These are phyloP conservation scores for Penicillium ucsense DNA, from an alignment of 495 filamentous ascomycete genomes.

Conservation along the genomic window DNA sequence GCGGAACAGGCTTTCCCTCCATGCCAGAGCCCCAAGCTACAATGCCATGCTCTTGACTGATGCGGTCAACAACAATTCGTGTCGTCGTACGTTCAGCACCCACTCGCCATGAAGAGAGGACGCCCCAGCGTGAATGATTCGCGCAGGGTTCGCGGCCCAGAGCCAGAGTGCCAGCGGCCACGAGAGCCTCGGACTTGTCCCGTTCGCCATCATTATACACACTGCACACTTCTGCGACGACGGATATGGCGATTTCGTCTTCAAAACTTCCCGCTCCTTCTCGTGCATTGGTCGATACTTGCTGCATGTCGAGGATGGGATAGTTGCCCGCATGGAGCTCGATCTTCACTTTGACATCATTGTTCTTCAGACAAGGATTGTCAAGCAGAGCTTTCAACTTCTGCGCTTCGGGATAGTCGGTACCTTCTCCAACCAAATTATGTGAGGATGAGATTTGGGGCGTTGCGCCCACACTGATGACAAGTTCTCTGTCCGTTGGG, in stretches of 20 bases:
- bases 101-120: constrained; percentile 52
- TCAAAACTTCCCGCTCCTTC: constrained; percentile 27
- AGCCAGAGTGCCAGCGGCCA: constrained; percentile 62
- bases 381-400: constrained; percentile 14
- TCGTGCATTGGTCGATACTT: constrained; percentile 61
- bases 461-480: constrained; percentile 71
- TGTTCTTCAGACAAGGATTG: constrained; percentile 4
- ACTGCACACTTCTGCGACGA: constrained; percentile 63
- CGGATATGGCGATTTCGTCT: constrained; percentile 53
- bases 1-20: constrained; percentile 10
- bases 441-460: constrained; percentile 59
- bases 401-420: constrained; percentile 8
- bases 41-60: constrained; percentile 31
- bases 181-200: constrained; percentile 50
- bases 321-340: constrained; percentile 70
- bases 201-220: constrained; percentile 49
- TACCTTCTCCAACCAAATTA: constrained; percentile 21
- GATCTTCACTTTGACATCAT: constrained; percentile 30
- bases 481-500: constrained; percentile 29
- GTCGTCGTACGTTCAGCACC: not conserved
- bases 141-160: constrained; percentile 69
- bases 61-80: constrained; percentile 22
- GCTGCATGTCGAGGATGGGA: constrained; percentile 72
- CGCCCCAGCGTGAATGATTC: constrained; percentile 62
- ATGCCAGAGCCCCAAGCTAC: constrained; percentile 15